Base-by-base conservation (phyloP, 768 basidiomycete species). In the Chiua virens region DNA sequence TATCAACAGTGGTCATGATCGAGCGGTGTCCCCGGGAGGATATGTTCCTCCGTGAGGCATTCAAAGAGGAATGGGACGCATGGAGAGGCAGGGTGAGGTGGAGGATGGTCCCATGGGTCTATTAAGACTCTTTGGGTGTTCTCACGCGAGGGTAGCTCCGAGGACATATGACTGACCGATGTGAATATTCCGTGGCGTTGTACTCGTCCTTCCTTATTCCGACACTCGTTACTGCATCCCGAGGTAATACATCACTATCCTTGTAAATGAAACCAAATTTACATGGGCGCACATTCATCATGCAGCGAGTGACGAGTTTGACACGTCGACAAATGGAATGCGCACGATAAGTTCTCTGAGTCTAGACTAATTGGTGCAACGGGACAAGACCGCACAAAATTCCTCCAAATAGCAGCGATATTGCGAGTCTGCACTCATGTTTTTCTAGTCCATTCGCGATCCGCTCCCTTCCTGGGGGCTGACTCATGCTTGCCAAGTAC, bases 401-500 rank as follows among this genome's bases (percentile, higher is more conserved):
- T 34, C 17, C 34, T 17, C 17, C 2, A 15, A 34, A 34, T 34
- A 34, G 15, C 34, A 34, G 34, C 15, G 7, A 17, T 17, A 34
- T 34, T 17, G 34, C 34, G 2, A 17, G 7, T 17, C 34, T 34
- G 34, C 2, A 13, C 27, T 11, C 30, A 30, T 71, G 68, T 91
- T 87, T 67, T 78, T 78, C 44, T 74, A 3, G 13, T 30, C 30
- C 30, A 30, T 76, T 51, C 90, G 64, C 28, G 81, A 85, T 34
- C 73, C 71, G 39, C 81, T 81, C 5, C 79, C 77, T 17, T 83
- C 82, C 58, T 86, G 73, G n/a, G 91, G 75, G 77, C 39, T 96
- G 75, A 27, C 93, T 71, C 71, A 96, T 92, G 63, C 82, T 75
- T 27, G 92, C 92, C 53, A 96, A 67, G 52, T 92, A 73, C 93